Base-by-base conservation (phyloP, 441 rosid genomes). In the Capsella rubella region DNA sequence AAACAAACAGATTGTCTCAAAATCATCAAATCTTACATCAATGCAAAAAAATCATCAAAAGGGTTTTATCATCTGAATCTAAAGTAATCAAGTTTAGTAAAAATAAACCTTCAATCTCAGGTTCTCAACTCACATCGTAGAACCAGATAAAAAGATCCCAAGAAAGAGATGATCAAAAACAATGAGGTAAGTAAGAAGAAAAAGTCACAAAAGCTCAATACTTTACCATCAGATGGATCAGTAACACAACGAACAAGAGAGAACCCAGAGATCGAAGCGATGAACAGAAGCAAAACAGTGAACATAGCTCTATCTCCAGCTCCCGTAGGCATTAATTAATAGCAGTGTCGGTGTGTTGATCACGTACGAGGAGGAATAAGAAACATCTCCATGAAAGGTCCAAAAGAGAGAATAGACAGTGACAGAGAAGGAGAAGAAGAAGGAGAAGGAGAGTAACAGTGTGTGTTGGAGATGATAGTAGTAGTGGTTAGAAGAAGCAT, bases 201-300 rank as follows among this genome's bases (percentile, higher is more conserved):
- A 74, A 59, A 8, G 47, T 28, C 27, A 72, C 0, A 55, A 49
- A 72, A 45, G 18, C 4, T 14, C 7, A 69, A 32, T 39, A 18
- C 77, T 53, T 39, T 90, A 95, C 99, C 96, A 79, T 92, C 97
- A 31, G 87, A 39, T 55, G 90, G 73, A 88, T 95, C 97, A 64
- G 97, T 95, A 69, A 75, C 73, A 82, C 88, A 84, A n/a, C 50
- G 87, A 76, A 85, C 93, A 54, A 76, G 29, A 49, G 83, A 76
- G 16, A 82, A 75, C 14, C 76, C 60, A 35, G 70, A 84, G 82
- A 84, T 73, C 72, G 42, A 65, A 60, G 71, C 79, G 34, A 90
- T 31, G 9, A 77, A 65, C 34, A 54, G 71, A 80, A 75, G 4
- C 8, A 76, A 49, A 74, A 61, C 65, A 42, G 31, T 64, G 31